Evolutionary conservation across 1,284 basidiomycete species (phyloP), one percentile per base, ranked within the genome.

Genomic region (Vanrija humicola): DNA sequence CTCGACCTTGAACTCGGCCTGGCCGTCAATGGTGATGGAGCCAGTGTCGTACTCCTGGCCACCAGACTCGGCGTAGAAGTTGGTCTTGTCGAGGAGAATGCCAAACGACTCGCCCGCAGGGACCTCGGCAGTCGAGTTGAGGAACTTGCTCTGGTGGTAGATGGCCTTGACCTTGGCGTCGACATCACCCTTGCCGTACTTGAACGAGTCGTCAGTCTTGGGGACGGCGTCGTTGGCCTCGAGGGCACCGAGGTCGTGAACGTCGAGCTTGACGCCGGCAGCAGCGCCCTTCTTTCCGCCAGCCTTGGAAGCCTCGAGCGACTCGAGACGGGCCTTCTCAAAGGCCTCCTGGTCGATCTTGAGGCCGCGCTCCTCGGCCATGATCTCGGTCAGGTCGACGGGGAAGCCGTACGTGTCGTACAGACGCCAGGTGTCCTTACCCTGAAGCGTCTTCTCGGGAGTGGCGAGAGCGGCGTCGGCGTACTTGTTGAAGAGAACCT

Each of bases 321-420:
- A 91, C 60, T 84, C 83, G 26, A 87, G 84, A 72, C 94, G 89
- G 12, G 96, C 96, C 65, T 85, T 83, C 65, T 93, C 91, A 65
- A 97, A 96, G 66, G 94, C 93, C 43, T 81, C 82, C 63, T 96
- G 86, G 72, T 97, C 92, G 68, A 98, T 84, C 21, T 81, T 82
- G 44, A 99, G 79, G 1, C 86, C 88, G 34, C 91, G 81, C 75
- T 99, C 95, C 74, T 96, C 90, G 23, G 96, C 95, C 95, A 99
- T 98, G 62, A 99, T 82, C 52, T 89, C 86, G 2, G 96, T 99
- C 39, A 99, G 80, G 72, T 99, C 95, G 50, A 93, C 92, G 0
- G 95, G 96, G 81, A 99, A 99, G 43, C 95, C 95, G 73, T 90
- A 99, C 0, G 96, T 98, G 75, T 99, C 96, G 75, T 98, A 98